These are phyloP conservation scores for Mortierella sp. DNA, from an alignment of 371 early-diverging fungal species.

Conservation along the genomic window DNA sequence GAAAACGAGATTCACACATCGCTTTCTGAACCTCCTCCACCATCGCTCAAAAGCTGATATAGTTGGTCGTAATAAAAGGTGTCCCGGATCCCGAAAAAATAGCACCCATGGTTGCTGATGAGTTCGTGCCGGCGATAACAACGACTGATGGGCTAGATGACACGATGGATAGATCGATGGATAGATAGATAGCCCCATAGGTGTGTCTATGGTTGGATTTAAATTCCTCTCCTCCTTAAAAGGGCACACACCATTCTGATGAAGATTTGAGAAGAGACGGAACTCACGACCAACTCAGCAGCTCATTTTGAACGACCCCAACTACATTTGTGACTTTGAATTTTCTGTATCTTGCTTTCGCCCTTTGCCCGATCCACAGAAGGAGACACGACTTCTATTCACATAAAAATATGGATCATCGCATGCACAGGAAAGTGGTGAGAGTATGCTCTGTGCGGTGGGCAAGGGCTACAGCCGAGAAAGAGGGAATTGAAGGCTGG, in stretches of 20 bases:
- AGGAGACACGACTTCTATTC: background rate
- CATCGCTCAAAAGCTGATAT: too few species aligned
- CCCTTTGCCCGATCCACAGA: background rate
- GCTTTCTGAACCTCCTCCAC: background rate
- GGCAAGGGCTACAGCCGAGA: background rate
- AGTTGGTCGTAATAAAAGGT: background rate
- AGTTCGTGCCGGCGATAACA: background rate
- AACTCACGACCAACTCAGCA: conserved; percentile 3
- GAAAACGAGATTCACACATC: background rate
- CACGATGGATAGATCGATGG: background rate
- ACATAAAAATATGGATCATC: background rate
- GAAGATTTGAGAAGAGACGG: conserved; percentile 17
- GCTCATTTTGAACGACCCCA: background rate
- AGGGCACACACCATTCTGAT: conserved; percentile 17
- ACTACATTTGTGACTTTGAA: background rate
- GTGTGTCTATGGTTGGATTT: background rate
- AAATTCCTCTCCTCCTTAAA: too few species aligned
- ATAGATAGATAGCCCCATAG: background rate
- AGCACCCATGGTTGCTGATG: background rate
- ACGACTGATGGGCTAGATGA: background rate
- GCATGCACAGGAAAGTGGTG: background rate
- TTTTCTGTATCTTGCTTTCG: background rate
- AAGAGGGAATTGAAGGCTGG: background rate
- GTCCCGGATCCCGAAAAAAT: background rate
- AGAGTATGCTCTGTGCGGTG: background rate